Evolutionary conservation across 2,329 filamentous ascomycete genomes (phyloP).

Genomic region (Teratosphaeria zuluensis): DNA sequence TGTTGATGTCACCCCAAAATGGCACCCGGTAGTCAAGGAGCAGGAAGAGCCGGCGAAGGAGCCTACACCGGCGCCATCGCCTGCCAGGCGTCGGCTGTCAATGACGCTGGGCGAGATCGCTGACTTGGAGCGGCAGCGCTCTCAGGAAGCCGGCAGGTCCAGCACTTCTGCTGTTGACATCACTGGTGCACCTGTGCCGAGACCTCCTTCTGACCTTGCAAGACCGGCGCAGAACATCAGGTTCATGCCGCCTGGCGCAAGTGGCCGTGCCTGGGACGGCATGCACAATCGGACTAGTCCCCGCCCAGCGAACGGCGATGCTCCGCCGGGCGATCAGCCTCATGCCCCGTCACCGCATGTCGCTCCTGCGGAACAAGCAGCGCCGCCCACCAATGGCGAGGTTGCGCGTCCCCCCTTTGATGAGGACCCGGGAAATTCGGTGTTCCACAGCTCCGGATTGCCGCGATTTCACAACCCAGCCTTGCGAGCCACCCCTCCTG

Average conservation of each 20-base stretch:
- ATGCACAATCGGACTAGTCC: slow-evolving; percentile 17
- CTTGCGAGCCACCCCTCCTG: slow-evolving; percentile 3
- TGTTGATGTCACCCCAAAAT: slow-evolving; percentile 61
- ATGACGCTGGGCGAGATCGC: slow-evolving; percentile 18
- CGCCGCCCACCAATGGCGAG: slow-evolving; percentile 8
- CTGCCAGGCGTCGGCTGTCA: slow-evolving; percentile 9
- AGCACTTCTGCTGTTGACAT: not conserved
- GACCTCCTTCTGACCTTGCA: not conserved
- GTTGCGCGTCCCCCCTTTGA: slow-evolving; percentile 2
- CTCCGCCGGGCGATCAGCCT: not conserved
- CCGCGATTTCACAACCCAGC: slow-evolving; percentile 16
- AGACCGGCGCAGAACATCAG: slow-evolving; percentile 9
- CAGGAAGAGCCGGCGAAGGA: slow-evolving; percentile 5
- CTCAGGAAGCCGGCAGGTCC: not conserved
- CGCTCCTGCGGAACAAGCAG: not conserved
- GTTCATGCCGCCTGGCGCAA: slow-evolving; percentile 21
- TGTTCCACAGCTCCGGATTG: slow-evolving; percentile 16
- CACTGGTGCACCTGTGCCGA: not conserved
- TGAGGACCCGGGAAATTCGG: slow-evolving; percentile 11
- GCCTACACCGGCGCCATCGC: slow-evolving; percentile 6
- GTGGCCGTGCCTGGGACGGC: slow-evolving; percentile 20
- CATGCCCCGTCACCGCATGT: not conserved
- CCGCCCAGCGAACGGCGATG: slow-evolving; percentile 1
- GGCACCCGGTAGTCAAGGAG: slow-evolving; percentile 25
- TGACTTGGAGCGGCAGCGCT: slow-evolving; percentile 9